phyloP scores from a whole-genome alignment of 768 basidiomycete species.

The Pulveroboletus ravenelii region DNA sequence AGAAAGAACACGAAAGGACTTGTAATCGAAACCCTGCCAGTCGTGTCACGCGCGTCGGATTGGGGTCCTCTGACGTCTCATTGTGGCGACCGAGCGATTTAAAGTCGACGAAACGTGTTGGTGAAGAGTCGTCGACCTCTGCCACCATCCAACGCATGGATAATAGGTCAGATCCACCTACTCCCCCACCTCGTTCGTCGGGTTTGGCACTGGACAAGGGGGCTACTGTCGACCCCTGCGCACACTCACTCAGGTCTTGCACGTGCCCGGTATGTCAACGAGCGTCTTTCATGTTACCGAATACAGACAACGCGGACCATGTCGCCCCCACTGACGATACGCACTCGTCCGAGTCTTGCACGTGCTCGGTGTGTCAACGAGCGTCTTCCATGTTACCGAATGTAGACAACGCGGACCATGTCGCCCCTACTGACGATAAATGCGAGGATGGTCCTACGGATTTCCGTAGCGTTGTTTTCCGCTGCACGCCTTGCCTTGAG shows the following conservation, averaged over 20 bases:
- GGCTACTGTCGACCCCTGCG: not conserved
- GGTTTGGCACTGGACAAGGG: not conserved
- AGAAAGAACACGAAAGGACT: conserved; percentile 4
- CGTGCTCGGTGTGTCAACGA: conserved; percentile 9
- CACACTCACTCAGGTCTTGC: not conserved
- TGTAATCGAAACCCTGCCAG: conserved; percentile 5
- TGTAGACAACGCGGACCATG: not conserved
- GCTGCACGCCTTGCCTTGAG: conserved; percentile 15
- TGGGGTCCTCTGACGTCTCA: not conserved
- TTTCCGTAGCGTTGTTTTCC: not conserved
- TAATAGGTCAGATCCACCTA: not conserved
- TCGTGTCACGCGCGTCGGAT: not conserved
- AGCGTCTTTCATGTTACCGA: not conserved
- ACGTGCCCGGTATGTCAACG: conserved; percentile 9
- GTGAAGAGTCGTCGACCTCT: not conserved
- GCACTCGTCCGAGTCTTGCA: not conserved
- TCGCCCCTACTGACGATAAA: not conserved
- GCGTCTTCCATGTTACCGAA: not conserved
- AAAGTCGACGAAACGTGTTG: not conserved
- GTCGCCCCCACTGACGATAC: no score
- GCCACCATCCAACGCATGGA: not conserved
- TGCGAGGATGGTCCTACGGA: not conserved
- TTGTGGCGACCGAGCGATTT: not conserved
- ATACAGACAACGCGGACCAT: no score
- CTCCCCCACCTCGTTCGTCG: conserved; percentile 2